Conservation (phyloP, 2,329 filamentous ascomycete genomes). For the Colletotrichum tofieldiae region DNA sequence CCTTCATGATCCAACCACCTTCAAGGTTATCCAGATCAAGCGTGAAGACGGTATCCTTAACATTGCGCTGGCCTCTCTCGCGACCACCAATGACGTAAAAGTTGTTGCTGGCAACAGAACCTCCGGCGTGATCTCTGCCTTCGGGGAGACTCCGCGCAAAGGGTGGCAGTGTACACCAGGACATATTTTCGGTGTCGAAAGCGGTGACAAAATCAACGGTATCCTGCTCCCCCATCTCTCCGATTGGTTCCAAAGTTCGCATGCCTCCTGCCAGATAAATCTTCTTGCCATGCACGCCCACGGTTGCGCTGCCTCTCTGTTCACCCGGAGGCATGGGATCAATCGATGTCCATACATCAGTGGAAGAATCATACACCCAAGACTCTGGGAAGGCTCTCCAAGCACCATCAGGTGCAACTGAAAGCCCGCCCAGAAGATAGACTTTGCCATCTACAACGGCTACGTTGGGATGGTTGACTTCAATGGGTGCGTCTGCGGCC, state of each 20-base stretch:
- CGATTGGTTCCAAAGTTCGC: slow-evolving; percentile 43
- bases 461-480: slow-evolving; percentile 57
- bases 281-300: slow-evolving; percentile 49
- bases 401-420: slow-evolving; percentile 39
- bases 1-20: slow-evolving; percentile 48
- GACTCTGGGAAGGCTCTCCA: slow-evolving; percentile 50
- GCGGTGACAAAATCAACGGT: slow-evolving; percentile 50
- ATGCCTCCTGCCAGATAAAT: slow-evolving; percentile 59
- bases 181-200: slow-evolving; percentile 49
- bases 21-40: slow-evolving; percentile 50
- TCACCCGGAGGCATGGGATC: slow-evolving; percentile 47
- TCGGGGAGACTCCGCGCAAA: slow-evolving; percentile 49
- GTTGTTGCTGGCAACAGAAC: slow-evolving; percentile 49
- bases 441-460: slow-evolving; percentile 54
- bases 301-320: slow-evolving; percentile 51
- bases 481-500: slow-evolving; percentile 48
- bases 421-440: slow-evolving; percentile 57
- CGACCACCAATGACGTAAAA: slow-evolving; percentile 58
- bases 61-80: slow-evolving; percentile 49
- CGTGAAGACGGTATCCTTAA: slow-evolving; percentile 53
- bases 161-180: slow-evolving; percentile 50
- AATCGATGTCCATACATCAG: slow-evolving; percentile 50
- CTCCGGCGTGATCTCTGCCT: slow-evolving; percentile 51
- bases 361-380: slow-evolving; percentile 51
- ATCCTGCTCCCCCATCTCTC: slow-evolving; percentile 44